Percentiles rank a stretch among this genome's conserved stretches.
Conservation (phyloP, 768 basidiomycete species). For the Rhodosporidiobolus odoratus region DNA sequence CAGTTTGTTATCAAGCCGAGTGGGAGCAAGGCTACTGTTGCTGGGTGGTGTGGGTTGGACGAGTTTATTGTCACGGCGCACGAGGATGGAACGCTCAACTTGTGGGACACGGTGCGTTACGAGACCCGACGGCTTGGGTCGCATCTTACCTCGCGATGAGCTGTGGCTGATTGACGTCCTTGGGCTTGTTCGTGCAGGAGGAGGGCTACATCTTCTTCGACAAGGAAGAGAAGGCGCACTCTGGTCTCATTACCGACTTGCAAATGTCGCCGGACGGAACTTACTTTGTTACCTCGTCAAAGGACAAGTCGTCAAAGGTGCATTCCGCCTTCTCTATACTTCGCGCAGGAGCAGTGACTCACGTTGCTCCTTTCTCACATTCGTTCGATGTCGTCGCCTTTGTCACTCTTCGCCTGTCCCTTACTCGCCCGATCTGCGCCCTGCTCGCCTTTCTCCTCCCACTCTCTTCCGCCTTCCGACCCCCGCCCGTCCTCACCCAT, state of each 20-base stretch:
- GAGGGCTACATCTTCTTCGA: conserved; percentile 36
- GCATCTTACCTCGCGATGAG: background rate
- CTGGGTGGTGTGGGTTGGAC: conserved; percentile 75
- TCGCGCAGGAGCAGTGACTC: no score
- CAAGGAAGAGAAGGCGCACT: conserved; percentile 56
- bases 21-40: conserved; percentile 95
- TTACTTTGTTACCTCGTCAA: conserved; percentile 93
- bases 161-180: no score
- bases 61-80: conserved; percentile 85
- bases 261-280: conserved; percentile 83
- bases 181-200: conserved; percentile 11
- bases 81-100: conserved; percentile 88
- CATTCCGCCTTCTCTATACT: conserved; percentile 45
- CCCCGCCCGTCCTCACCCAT: no score
- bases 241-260: conserved; percentile 72
- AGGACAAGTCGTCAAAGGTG: conserved; percentile 92
- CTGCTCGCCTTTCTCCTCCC: background rate
- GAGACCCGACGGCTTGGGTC: no score
- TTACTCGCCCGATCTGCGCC: background rate
- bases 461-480: no score
- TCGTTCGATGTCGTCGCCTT: no score
- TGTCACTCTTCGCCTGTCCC: no score
- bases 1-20: conserved; percentile 38
- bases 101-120: conserved; percentile 65
- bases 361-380: no score